Conservation (phyloP, 768 basidiomycete genomes). For the Candolleomyces eurysporus region DNA sequence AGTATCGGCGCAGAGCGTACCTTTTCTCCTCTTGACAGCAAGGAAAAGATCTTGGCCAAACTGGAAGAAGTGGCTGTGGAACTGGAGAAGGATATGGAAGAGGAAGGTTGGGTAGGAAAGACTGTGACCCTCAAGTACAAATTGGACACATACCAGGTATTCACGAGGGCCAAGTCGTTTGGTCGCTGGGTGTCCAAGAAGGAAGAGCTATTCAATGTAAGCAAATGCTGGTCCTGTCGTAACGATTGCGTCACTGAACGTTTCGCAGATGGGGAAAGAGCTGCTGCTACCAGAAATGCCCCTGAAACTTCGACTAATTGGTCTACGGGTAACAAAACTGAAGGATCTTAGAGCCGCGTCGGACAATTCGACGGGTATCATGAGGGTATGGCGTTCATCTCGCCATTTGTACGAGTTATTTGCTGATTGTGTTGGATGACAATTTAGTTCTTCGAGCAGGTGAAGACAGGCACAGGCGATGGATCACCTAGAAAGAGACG, state of each 20-base stretch:
- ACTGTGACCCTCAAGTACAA: constrained; percentile 94
- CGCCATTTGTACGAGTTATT: neutral
- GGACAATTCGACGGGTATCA: constrained; percentile 57
- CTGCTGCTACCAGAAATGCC: constrained; percentile 80
- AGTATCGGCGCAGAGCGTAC: constrained; percentile 92
- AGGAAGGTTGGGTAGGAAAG: constrained; percentile 80
- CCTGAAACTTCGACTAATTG: constrained; percentile 79
- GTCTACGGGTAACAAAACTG: constrained; percentile 83
- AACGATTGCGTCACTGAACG: constrained; percentile 11
- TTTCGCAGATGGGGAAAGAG: constrained; percentile 71
- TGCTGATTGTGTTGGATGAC: neutral
- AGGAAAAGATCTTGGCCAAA: constrained; percentile 67
- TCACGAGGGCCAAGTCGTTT: constrained; percentile 81
- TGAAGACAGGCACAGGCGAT: constrained; percentile 38
- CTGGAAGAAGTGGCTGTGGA: constrained; percentile 80
- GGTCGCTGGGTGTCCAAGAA: constrained; percentile 75
- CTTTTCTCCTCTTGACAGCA: constrained; percentile 66
- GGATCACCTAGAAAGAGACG: constrained; percentile 14
- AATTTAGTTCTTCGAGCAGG: constrained; percentile 57
- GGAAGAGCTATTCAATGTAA: constrained; percentile 73
- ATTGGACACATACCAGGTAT: constrained; percentile 84
- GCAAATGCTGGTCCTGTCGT: constrained; percentile 20
- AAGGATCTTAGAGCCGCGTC: constrained; percentile 66
- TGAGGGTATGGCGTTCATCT: constrained; percentile 49
- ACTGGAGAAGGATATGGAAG: constrained; percentile 76